These are phyloP conservation scores for Hordeum vulgare DNA, from an alignment of 176 grass and related monocot species.

Conservation along the genomic window DNA sequence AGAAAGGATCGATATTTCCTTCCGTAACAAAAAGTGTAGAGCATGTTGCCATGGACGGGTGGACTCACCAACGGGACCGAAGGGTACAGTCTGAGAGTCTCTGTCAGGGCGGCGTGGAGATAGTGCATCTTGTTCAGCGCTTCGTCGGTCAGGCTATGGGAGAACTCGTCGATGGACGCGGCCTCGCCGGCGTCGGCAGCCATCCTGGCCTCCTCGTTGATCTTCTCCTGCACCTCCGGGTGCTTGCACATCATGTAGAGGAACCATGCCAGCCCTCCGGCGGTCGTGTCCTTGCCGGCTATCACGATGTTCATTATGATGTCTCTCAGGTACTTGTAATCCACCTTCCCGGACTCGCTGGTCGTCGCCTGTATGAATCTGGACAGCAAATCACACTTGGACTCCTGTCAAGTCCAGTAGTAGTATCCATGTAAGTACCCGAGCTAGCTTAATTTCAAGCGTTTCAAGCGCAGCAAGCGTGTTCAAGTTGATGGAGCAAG, in stretches of 20 bases:
- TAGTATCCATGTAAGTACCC: too few relatives aligned
- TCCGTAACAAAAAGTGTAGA: background rate
- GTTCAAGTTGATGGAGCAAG: background rate
- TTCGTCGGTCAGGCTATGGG: conserved; percentile 42
- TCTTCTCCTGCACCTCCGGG: conserved; percentile 42
- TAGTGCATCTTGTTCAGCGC: conserved; percentile 65
- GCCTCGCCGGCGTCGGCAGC: background rate
- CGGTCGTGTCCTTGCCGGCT: conserved; percentile 59
- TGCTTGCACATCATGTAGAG: conserved; percentile 65
- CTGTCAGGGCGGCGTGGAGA: conserved; percentile 46
- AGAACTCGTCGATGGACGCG: conserved; percentile 32
- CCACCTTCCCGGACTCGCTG: conserved; percentile 22
- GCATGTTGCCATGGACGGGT: background rate
- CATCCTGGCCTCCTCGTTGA: conserved; percentile 25
- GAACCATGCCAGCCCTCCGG: conserved; percentile 53
- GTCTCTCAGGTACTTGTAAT: conserved; percentile 49
- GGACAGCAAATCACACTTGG: conserved; percentile 41
- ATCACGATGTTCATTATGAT: conserved; percentile 60
- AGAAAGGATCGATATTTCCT: background rate
- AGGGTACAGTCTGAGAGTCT: conserved; percentile 62
- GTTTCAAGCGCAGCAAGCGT: background rate
- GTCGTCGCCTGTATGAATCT: conserved; percentile 30
- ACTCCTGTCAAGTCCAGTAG: background rate
- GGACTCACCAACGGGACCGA: conserved; percentile 40
- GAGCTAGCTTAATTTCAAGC: background rate